Evolutionary conservation across 768 basidiomycete genomes (phyloP).

Genomic region (Boletus vermiculosoides): DNA sequence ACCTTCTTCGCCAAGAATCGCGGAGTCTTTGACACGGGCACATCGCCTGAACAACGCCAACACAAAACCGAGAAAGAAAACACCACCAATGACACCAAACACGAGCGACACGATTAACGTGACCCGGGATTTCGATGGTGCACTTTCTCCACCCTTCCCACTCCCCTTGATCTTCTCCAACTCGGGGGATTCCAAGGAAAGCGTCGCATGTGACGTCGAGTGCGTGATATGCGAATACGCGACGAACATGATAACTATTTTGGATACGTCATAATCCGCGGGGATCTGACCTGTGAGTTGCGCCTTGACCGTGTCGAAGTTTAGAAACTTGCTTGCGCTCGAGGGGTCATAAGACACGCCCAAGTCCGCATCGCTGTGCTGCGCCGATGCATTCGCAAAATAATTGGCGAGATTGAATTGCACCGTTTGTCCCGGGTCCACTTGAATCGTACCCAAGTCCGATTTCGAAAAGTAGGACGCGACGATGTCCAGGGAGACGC

Average conservation of each 20-base stretch:
- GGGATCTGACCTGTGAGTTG: conserved; percentile 61
- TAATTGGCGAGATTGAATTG: conserved; percentile 53
- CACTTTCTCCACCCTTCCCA: conserved; percentile 38
- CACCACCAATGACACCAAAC: conserved; percentile 60
- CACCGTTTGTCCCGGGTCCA: conserved; percentile 49
- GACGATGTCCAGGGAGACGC: conserved; percentile 62
- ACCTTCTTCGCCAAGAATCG: conserved; percentile 58
- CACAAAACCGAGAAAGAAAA: conserved; percentile 52
- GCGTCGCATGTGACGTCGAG: conserved; percentile 65
- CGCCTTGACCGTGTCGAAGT: conserved; percentile 45
- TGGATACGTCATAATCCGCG: conserved; percentile 37
- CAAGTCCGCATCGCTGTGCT: conserved; percentile 48
- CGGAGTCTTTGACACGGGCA: conserved; percentile 58
- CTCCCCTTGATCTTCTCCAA: conserved; percentile 37
- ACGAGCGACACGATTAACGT: conserved; percentile 59
- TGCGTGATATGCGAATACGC: conserved; percentile 67
- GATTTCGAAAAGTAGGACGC: conserved; percentile 69
- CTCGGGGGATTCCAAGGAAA: conserved; percentile 48
- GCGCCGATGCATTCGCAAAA: conserved; percentile 48
- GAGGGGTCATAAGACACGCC: conserved; percentile 55
- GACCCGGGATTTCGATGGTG: conserved; percentile 46
- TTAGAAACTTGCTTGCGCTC: conserved; percentile 48
- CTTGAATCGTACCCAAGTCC: conserved; percentile 55
- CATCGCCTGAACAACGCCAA: conserved; percentile 57
- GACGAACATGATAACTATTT: conserved; percentile 56